Percentiles rank a stretch among this genome's conserved stretches.
These are phyloP conservation scores for Avena atlantica DNA, from an alignment of 176 grass and related monocot genomes.

Conservation along the genomic window DNA sequence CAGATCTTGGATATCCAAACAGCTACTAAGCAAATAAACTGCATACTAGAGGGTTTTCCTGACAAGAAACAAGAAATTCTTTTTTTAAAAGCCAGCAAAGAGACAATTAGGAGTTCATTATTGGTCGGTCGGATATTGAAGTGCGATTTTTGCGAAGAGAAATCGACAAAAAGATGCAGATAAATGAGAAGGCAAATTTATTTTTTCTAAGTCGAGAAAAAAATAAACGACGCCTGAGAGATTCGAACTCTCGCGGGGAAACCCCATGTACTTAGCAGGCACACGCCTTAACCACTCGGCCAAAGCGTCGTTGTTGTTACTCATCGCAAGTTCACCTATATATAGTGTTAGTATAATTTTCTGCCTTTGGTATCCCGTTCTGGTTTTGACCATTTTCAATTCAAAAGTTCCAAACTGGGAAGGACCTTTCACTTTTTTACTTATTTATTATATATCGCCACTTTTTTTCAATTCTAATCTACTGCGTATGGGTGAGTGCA, in stretches of 20 bases:
- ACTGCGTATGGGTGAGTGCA: not conserved
- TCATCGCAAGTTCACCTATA: too few relatives aligned
- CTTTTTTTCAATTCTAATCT: not conserved
- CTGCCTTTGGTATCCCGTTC: not conserved
- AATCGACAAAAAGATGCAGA: too few relatives aligned
- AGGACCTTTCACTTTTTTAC: not conserved
- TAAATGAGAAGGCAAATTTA: too few relatives aligned
- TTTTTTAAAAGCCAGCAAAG: too few relatives aligned
- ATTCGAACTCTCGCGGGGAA: slow-evolving; percentile 99
- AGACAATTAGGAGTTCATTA: too few relatives aligned
- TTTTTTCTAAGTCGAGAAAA: not conserved
- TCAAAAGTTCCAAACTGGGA: not conserved
- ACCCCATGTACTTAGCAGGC: slow-evolving; percentile 99
- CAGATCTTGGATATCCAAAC: too few relatives aligned
- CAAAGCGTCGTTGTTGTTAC: slow-evolving; percentile 68
- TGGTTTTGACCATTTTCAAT: not conserved
- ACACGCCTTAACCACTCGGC: slow-evolving; percentile 99
- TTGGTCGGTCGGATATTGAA: too few relatives aligned
- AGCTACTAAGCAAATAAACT: too few relatives aligned
- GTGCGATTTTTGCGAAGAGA: too few relatives aligned
- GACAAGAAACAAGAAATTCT: too few relatives aligned
- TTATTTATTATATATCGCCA: not conserved
- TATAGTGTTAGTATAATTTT: not conserved
- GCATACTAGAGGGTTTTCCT: too few relatives aligned
- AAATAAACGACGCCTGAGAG: slow-evolving; percentile 81